These are phyloP conservation scores for Larix sibirica DNA, from an alignment of 83 land plant species.

Conservation along the genomic window DNA sequence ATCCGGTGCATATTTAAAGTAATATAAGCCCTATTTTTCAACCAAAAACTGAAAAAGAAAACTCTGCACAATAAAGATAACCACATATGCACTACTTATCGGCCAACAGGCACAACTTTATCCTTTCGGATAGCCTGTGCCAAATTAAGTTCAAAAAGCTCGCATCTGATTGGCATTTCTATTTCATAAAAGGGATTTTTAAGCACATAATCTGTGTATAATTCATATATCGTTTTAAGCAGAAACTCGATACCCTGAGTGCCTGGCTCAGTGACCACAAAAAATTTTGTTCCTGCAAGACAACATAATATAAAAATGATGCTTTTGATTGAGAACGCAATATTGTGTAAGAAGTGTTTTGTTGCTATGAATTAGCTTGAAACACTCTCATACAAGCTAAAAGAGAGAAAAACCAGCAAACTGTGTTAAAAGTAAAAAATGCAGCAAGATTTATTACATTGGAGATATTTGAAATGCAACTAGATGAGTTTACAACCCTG, in stretches of 20 bases:
- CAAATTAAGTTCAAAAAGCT: constrained; percentile 84
- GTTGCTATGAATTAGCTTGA: not conserved
- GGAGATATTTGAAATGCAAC: not conserved
- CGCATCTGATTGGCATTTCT: constrained; percentile 97
- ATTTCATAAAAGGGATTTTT: constrained; percentile 98
- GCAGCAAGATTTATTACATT: not conserved
- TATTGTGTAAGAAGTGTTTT: not conserved
- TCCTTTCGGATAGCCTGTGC: constrained; percentile 76
- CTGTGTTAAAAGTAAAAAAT: not conserved
- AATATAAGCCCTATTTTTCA: no score
- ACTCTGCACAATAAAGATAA: not conserved
- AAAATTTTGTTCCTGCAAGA: constrained; percentile 75
- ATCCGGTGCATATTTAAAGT: no score
- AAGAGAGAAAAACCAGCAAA: not conserved
- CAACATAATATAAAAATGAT: not conserved
- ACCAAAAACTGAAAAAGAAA: no score
- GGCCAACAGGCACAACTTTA: constrained; percentile 51
- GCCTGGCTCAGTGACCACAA: constrained; percentile 91
- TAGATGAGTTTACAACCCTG: not conserved
- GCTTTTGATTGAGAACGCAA: not conserved
- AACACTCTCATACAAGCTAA: not conserved
- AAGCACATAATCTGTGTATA: constrained; percentile 90
- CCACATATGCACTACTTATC: constrained; percentile 30
- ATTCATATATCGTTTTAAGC: constrained; percentile 78
- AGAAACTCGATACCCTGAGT: constrained; percentile 72